Percentiles rank a stretch among this genome's conserved stretches.
Conservation (phyloP, 2,329 filamentous ascomycete species). For the Orbilia brochopaga region DNA sequence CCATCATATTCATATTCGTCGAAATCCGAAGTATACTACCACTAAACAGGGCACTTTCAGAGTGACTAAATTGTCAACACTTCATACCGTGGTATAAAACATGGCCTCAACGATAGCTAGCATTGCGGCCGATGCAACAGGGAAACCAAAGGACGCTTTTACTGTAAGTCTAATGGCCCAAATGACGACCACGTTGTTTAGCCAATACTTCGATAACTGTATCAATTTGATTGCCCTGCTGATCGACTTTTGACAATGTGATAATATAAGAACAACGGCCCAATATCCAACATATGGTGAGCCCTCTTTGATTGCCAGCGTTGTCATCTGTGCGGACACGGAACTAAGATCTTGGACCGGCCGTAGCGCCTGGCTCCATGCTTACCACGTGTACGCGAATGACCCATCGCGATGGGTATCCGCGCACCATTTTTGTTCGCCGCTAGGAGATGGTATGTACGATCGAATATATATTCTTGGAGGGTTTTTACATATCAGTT, state of each 20-base stretch:
- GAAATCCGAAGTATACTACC: too few species aligned
- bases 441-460: conserved; percentile 63
- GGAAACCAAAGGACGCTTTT: conserved; percentile 14
- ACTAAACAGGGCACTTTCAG: too few species aligned
- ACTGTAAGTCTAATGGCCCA: conserved; percentile 4
- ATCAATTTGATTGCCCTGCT: too few species aligned
- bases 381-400: conserved; percentile 82
- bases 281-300: neutral
- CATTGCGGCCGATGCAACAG: neutral
- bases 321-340: neutral
- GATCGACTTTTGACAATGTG: neutral
- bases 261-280: neutral
- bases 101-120: conserved; percentile 26
- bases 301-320: neutral
- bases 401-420: conserved; percentile 73
- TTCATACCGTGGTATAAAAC: neutral
- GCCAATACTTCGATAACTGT: too few species aligned
- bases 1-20: too few species aligned
- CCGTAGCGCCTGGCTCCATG: conserved; percentile 77
- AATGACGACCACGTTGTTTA: too few species aligned
- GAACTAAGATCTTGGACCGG: too few species aligned
- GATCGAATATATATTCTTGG: neutral
- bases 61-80: neutral
- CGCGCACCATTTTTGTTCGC: conserved; percentile 83
- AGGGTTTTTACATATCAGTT: neutral